Evolutionary conservation across 306 rosid species (phyloP).

Genomic region (Vigna nakashimae): DNA sequence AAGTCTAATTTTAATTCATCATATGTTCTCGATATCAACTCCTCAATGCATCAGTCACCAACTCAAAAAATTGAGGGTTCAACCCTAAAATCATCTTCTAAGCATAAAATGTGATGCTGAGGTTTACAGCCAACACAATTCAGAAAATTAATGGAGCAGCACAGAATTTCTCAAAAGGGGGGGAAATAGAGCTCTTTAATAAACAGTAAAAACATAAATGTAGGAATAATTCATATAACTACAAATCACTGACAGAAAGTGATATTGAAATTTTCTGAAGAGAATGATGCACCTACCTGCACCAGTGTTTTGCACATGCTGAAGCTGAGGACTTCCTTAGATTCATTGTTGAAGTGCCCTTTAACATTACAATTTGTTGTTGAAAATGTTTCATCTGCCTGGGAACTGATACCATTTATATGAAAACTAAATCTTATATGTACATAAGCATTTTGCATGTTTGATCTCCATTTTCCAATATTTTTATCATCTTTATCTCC

Average conservation of each 20-base stretch:
- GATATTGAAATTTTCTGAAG: neutral
- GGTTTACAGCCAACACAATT: conserved; percentile 27
- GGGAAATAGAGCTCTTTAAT: neutral
- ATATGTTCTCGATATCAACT: neutral
- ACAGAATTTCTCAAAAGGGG: neutral
- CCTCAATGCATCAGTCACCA: conserved; percentile 16
- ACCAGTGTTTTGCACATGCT: conserved; percentile 72
- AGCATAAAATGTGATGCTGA: conserved; percentile 1
- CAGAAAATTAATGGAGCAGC: conserved; percentile 8
- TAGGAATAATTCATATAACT: neutral
- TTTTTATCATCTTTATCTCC: conserved; percentile 55
- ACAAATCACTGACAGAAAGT: conserved; percentile 1
- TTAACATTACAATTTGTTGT: conserved; percentile 46
- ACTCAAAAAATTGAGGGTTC: neutral
- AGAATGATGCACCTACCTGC: conserved; percentile 54
- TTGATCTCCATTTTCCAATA: conserved; percentile 59
- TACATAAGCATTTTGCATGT: conserved; percentile 50
- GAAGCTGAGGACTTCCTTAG: conserved; percentile 68
- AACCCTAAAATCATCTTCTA: conserved; percentile 3
- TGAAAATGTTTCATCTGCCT: conserved; percentile 49
- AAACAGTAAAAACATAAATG: neutral
- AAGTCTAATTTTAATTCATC: neutral
- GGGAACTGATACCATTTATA: conserved; percentile 49
- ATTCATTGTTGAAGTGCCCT: conserved; percentile 52
- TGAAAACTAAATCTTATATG: conserved; percentile 67